Evolutionary conservation across 2,329 filamentous ascomycete species (phyloP), one percentile per base, ranked within the genome.

Genomic region (Curvularia sp.): DNA sequence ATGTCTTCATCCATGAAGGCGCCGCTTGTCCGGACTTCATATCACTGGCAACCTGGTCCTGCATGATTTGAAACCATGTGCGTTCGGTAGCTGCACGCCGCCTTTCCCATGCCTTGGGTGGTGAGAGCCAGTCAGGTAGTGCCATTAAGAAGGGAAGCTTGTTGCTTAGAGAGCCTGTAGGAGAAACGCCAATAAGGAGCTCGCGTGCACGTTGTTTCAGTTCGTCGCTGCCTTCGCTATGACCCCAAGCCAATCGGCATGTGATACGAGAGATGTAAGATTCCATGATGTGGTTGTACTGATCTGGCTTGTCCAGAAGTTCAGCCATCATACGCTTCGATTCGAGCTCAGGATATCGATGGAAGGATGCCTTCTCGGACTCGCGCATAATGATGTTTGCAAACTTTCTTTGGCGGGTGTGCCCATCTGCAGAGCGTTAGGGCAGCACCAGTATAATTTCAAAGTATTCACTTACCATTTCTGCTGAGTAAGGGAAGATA

Each of bases 151-250:
- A 79, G 0, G 79, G 78, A 9, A 82, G 70, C 59, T 80, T 81
- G 70, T 82, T 82, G 15, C 71, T 74, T 1, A 81, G 66, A 8
- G 78, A 74, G n/a, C 80, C 80, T 36, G 77, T 80, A 3, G 80
- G 80, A 5, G 79, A 80, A 1, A 81, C 79, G 21, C 77, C 78
- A 49, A 80, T 77, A 13, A 81, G 71, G 13, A 82, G 75, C 58
- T 81, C 80, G 39, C 79, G 77, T 3, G 80, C 79, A 43, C 79
- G 74, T 61, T 81, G 79, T 56, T 81, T 81, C 45, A 81, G 74
- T 55, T 82, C 80, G 39, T 81, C 79, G 30, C 77, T 78, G 8
- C 76, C 77, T 51, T 78, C 74, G 49, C 77, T 73, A 52, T 78
- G 79, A 9, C 79, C 80, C 79, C 79, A 82, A 15, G 79, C 80